Evolutionary conservation across 192 early-diverging fungal species (phyloP).

Genomic region (Podila epicladia): DNA sequence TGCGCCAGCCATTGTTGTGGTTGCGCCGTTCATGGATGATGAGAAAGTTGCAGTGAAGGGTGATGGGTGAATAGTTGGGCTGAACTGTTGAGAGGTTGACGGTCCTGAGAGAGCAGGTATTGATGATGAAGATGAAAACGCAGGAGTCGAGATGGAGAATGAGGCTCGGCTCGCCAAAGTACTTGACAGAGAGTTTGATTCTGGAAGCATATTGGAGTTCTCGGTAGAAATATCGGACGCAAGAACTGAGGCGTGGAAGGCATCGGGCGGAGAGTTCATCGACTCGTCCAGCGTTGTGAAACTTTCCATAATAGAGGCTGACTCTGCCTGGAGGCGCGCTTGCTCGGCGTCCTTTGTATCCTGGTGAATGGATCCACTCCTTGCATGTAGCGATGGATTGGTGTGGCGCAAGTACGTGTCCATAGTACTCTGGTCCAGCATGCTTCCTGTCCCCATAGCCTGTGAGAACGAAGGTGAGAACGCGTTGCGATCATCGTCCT

Average conservation of each 20-base stretch:
- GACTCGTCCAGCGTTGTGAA: constrained; percentile 36
- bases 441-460: background rate
- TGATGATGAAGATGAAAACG: background rate
- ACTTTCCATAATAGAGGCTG: constrained; percentile 23
- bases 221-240: too few species aligned
- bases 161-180: constrained; percentile 10
- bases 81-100: background rate
- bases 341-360: constrained; percentile 4
- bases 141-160: constrained; percentile 14
- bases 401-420: background rate
- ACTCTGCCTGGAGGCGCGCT: constrained; percentile 10
- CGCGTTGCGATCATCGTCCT: constrained; percentile 19
- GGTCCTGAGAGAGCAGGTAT: background rate
- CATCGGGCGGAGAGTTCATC: constrained; percentile 8
- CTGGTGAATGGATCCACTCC: constrained; percentile 4
- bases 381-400: background rate
- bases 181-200: background rate
- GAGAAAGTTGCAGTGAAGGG: background rate
- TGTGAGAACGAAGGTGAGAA: constrained; percentile 30
- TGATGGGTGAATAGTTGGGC: background rate
- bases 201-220: too few species aligned
- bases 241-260: constrained; percentile 1
- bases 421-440: constrained; percentile 5
- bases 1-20: background rate
- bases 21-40: background rate